Evolutionary conservation across 768 basidiomycete genomes (phyloP).

Genomic region (Mycena floridula): DNA sequence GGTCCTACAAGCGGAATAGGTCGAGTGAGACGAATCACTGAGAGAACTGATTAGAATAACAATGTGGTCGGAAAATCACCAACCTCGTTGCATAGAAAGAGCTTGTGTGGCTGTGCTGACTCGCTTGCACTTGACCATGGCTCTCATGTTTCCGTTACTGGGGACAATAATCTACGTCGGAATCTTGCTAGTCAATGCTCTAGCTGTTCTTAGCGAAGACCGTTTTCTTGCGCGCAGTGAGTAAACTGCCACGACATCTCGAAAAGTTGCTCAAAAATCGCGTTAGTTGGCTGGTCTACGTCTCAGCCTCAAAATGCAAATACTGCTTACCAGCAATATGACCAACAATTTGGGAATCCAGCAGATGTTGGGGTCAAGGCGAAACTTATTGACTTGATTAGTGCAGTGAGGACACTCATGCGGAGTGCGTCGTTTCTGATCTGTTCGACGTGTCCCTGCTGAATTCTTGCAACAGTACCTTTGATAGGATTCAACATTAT

Average conservation of each 20-base stretch:
- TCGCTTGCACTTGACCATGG: neutral
- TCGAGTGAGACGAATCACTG: no score
- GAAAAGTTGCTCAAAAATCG: slow-evolving; percentile 11
- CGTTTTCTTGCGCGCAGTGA: slow-evolving; percentile 89
- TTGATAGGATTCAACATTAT: slow-evolving; percentile 83
- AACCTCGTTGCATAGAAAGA: neutral
- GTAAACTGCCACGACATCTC: no score
- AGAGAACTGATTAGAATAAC: no score
- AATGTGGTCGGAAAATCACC: no score
- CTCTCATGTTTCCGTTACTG: slow-evolving; percentile 23
- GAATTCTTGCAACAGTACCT: slow-evolving; percentile 55
- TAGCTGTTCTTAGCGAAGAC: slow-evolving; percentile 94
- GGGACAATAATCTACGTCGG: slow-evolving; percentile 80
- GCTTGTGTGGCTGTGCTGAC: neutral
- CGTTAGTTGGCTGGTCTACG: slow-evolving; percentile 86
- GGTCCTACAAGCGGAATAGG: neutral
- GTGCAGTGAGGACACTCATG: slow-evolving; percentile 94
- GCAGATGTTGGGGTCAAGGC: slow-evolving; percentile 75
- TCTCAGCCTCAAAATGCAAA: slow-evolving; percentile 52
- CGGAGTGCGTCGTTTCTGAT: slow-evolving; percentile 68
- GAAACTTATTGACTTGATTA: slow-evolving; percentile 85
- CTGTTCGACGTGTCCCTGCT: slow-evolving; percentile 10
- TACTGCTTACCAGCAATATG: slow-evolving; percentile 62
- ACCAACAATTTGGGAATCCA: slow-evolving; percentile 46
- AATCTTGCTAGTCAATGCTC: slow-evolving; percentile 86